These are phyloP conservation scores for Daldinia eschscholtzii DNA, from an alignment of 2,329 filamentous ascomycete genomes.

Conservation along the genomic window DNA sequence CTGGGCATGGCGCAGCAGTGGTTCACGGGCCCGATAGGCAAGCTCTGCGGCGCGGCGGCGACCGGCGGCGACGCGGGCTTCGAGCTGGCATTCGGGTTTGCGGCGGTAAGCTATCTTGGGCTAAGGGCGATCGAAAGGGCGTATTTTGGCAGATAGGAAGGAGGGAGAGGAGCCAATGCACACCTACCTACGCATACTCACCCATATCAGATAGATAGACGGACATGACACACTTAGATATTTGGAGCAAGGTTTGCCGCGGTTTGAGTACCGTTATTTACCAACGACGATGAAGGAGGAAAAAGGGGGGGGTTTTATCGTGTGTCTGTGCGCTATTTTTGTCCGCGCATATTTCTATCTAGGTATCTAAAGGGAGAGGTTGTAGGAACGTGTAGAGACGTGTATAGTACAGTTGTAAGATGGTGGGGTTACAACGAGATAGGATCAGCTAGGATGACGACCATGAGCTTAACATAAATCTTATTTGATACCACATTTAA, in stretches of 20 bases:
- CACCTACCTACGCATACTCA: not conserved
- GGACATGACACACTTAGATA: not conserved
- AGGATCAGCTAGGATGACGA: not conserved
- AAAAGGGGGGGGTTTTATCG: not conserved
- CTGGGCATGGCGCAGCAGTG: slow-evolving; percentile 78
- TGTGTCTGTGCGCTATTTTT: slow-evolving; percentile 11
- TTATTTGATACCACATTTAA: slow-evolving; percentile 1
- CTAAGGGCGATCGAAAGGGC: slow-evolving; percentile 44
- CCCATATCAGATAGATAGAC: not conserved
- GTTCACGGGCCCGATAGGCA: slow-evolving; percentile 76
- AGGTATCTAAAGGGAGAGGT: not conserved
- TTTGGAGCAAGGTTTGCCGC: not conserved
- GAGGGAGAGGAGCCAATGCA: no score
- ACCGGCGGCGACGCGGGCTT: slow-evolving; percentile 49
- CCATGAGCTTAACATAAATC: not conserved
- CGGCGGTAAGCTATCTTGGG: slow-evolving; percentile 41
- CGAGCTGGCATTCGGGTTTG: slow-evolving; percentile 47
- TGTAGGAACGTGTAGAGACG: not conserved
- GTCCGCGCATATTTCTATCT: not conserved
- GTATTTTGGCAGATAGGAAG: slow-evolving; percentile 30
- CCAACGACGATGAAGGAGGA: not conserved
- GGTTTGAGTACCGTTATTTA: slow-evolving; percentile 3
- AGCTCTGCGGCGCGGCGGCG: slow-evolving; percentile 63
- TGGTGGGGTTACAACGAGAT: slow-evolving; percentile 4
- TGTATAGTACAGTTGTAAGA: slow-evolving; percentile 8